Conservation (phyloP, 139 green algal genomes). For the Chlorella ohadii region DNA sequence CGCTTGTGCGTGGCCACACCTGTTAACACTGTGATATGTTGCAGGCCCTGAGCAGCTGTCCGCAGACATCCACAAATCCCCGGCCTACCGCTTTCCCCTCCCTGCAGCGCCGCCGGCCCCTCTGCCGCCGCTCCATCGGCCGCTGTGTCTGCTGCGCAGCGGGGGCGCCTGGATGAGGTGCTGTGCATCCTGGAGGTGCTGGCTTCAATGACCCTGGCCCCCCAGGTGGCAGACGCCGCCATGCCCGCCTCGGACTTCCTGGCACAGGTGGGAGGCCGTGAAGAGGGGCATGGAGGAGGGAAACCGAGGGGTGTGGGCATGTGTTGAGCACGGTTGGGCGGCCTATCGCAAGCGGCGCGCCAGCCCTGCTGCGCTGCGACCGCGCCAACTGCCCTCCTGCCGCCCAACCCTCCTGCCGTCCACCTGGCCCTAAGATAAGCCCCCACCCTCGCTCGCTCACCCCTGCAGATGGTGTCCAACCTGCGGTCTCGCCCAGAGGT, state of each 20-base stretch:
- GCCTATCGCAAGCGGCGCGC: no score
- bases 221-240: conserved; percentile 50
- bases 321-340: background rate
- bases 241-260: conserved; percentile 30
- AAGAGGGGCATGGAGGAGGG: no score
- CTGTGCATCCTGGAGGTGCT: conserved; percentile 65
- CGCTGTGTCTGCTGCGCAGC: background rate
- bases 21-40: no score
- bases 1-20: no score
- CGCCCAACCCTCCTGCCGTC: no score
- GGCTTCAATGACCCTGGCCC: conserved; percentile 51
- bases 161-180: conserved; percentile 50
- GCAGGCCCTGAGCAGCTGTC: no score
- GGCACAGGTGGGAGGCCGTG: conserved; percentile 1
- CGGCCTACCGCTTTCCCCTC: no score
- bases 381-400: no score
- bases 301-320: no score
- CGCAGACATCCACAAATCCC: no score
- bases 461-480: conserved; percentile 25
- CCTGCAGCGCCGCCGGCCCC: background rate
- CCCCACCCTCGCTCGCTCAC: background rate
- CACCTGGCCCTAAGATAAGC: no score
- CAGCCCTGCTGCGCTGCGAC: no score
- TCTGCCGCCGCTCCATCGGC: background rate
- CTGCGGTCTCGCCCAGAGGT: conserved; percentile 28